Evolutionary conservation across 2,329 filamentous ascomycete species (phyloP).

Genomic region (Claviceps digitariae): DNA sequence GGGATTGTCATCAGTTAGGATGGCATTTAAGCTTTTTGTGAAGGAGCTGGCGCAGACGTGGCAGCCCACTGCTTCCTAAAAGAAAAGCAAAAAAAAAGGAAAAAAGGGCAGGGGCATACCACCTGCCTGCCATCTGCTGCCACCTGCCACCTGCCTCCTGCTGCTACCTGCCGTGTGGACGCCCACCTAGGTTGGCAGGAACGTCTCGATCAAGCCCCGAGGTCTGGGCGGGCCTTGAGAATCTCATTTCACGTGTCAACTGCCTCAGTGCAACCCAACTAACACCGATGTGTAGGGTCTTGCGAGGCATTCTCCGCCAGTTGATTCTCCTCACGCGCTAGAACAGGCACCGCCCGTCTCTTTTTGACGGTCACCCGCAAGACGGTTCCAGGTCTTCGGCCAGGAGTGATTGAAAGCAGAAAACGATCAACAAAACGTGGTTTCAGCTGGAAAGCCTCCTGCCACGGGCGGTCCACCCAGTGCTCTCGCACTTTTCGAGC

Average conservation of each 20-base stretch:
- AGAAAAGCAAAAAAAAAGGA: background rate
- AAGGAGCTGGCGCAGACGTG: background rate
- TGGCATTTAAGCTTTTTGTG: background rate
- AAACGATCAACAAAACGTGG: background rate
- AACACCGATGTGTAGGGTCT: background rate
- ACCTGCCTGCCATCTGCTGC: background rate
- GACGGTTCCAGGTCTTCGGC: background rate
- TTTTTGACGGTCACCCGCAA: background rate
- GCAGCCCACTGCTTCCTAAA: background rate
- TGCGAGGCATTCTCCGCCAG: background rate
- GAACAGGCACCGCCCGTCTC: background rate
- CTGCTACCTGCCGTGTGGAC: background rate
- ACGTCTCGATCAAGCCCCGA: background rate
- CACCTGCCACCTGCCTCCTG: background rate
- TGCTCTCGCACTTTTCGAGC: background rate
- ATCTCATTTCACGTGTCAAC: background rate
- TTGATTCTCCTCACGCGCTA: background rate
- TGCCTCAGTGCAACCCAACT: background rate
- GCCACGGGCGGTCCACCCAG: background rate
- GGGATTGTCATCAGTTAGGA: background rate
- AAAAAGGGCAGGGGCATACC: background rate
- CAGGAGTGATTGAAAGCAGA: background rate
- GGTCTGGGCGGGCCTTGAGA: no score
- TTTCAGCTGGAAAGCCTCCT: background rate
- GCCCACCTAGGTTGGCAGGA: background rate